Conservation (phyloP, 129 eudicot genomes). For the Tagetes erecta region DNA sequence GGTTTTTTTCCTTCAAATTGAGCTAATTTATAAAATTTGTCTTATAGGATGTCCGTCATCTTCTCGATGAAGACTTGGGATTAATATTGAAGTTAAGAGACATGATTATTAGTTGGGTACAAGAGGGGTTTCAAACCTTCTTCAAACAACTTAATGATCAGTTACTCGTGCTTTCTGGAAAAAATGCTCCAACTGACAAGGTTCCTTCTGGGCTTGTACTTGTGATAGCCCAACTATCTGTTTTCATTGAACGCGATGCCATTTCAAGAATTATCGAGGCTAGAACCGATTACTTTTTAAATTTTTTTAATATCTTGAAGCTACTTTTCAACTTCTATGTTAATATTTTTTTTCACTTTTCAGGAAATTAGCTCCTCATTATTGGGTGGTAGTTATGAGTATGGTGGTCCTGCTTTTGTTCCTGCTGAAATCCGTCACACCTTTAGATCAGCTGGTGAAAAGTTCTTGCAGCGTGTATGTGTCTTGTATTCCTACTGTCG, state of each 20-base stretch:
- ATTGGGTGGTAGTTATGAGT: slow-evolving; percentile 69
- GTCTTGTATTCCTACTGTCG: slow-evolving; percentile 8
- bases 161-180: slow-evolving; percentile 72
- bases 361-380: slow-evolving; percentile 88
- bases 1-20: slow-evolving; percentile 6
- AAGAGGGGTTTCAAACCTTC: slow-evolving; percentile 88
- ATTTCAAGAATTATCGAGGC: slow-evolving; percentile 90
- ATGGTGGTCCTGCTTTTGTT: slow-evolving; percentile 79
- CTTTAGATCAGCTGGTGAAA: slow-evolving; percentile 74
- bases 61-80: slow-evolving; percentile 72
- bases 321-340: not conserved
- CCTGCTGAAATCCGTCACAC: slow-evolving; percentile 91
- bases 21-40: slow-evolving; percentile 7
- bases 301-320: slow-evolving; percentile 2
- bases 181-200: slow-evolving; percentile 48
- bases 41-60: slow-evolving; percentile 63
- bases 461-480: slow-evolving; percentile 78
- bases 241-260: slow-evolving; percentile 77
- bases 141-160: slow-evolving; percentile 58
- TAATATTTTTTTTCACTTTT: slow-evolving; percentile 11
- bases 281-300: slow-evolving; percentile 25
- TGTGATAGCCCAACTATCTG: slow-evolving; percentile 73
- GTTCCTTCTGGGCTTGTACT: slow-evolving; percentile 85
- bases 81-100: slow-evolving; percentile 66
- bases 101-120: slow-evolving; percentile 71